These are phyloP conservation scores for Umbilicus rupestris DNA, from an alignment of 164 flowering plant genomes.

Conservation along the genomic window DNA sequence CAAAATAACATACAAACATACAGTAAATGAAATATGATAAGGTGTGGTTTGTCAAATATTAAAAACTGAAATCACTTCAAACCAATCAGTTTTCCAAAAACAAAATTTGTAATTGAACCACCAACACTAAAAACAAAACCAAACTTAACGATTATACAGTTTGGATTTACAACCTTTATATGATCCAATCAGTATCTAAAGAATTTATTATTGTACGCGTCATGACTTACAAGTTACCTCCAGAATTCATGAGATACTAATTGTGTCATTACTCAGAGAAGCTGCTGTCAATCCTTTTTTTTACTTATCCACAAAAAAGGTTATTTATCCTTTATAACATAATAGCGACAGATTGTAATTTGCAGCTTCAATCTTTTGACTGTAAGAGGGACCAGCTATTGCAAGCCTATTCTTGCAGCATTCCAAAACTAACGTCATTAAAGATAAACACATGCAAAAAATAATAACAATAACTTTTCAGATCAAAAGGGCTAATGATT, in stretches of 20 bases:
- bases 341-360: background rate
- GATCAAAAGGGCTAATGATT: background rate
- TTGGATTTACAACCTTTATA: background rate
- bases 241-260: background rate
- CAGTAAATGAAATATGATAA: background rate
- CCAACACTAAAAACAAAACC: background rate
- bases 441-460: too few relatives aligned
- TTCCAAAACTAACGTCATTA: background rate
- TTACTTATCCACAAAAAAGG: background rate
- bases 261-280: constrained; percentile 1
- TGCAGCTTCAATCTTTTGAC: background rate
- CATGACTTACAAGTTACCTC: background rate
- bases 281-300: background rate
- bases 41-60: background rate
- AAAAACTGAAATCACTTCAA: background rate
- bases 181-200: background rate
- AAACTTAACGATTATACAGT: background rate
- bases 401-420: too few relatives aligned
- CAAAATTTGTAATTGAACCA: background rate
- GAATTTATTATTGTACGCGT: background rate
- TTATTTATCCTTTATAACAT: background rate
- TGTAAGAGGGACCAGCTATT: too few relatives aligned
- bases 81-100: background rate
- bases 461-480: too few relatives aligned
- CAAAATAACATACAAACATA: background rate